Conservation (phyloP, 192 early-diverging fungal genomes). For the Coemansia sp. region DNA sequence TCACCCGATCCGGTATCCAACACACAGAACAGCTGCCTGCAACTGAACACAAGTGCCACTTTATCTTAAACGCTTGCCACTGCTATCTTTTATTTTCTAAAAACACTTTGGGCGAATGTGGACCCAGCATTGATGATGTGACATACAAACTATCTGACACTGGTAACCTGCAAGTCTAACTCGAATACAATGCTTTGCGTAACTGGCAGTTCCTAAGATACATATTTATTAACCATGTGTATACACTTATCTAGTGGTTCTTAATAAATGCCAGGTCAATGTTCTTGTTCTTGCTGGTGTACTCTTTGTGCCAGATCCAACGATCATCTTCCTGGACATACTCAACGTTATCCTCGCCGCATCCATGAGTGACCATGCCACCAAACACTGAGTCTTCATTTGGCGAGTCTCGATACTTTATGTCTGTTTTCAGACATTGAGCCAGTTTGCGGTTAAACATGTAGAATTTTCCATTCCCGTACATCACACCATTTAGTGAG, state of each 20-base stretch:
- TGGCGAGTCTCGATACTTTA: slow-evolving; percentile 23
- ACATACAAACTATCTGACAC: too few species aligned
- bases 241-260: slow-evolving; percentile 23
- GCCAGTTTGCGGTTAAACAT: slow-evolving; percentile 44
- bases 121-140: too few species aligned
- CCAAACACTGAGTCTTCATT: slow-evolving; percentile 49
- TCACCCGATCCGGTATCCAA: too few species aligned
- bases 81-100: too few species aligned
- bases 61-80: too few species aligned
- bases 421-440: slow-evolving; percentile 26
- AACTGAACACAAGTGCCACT: too few species aligned
- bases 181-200: too few species aligned
- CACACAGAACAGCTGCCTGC: too few species aligned
- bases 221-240: too few species aligned
- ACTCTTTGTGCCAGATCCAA: slow-evolving; percentile 47
- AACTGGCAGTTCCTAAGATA: too few species aligned
- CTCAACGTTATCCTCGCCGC: slow-evolving; percentile 28
- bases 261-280: slow-evolving; percentile 42
- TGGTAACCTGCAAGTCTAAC: too few species aligned
- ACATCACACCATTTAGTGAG: slow-evolving; percentile 15
- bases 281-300: slow-evolving; percentile 46
- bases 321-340: slow-evolving; percentile 39
- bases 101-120: too few species aligned
- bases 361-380: slow-evolving; percentile 46
- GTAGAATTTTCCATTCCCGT: slow-evolving; percentile 53